Evolutionary conservation across 2,329 filamentous ascomycete genomes (phyloP).

Genomic region (Calonectria honghensis): DNA sequence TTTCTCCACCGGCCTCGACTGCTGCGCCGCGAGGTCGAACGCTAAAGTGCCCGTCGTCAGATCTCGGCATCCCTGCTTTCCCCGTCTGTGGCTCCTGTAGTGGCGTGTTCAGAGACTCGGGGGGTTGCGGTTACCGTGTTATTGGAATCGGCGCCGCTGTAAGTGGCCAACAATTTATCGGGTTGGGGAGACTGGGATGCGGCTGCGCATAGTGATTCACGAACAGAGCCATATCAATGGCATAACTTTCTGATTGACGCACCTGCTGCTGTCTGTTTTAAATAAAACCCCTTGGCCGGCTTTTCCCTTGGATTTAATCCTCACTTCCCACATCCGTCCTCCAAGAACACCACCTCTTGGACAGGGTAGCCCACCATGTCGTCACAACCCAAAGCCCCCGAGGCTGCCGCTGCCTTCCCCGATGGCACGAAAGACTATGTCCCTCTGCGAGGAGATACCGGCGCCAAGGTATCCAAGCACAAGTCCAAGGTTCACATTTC

Average conservation of each 20-base stretch:
- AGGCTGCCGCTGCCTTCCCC: constrained; percentile 64
- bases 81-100: not conserved
- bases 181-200: constrained; percentile 11
- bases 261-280: not conserved
- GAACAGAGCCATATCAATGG: not conserved
- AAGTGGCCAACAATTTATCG: constrained; percentile 26
- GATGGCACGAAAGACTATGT: constrained; percentile 75
- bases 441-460: constrained; percentile 63
- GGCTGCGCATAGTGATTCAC: not conserved
- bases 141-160: constrained; percentile 19
- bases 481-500: constrained; percentile 85
- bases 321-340: not conserved
- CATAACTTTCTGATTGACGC: not conserved
- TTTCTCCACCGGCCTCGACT: constrained; percentile 11
- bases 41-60: constrained; percentile 14
- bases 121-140: not conserved
- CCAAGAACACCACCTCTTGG: constrained; percentile 4
- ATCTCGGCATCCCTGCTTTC: constrained; percentile 14
- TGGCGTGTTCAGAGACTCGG: constrained; percentile 21
- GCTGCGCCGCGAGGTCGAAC: constrained; percentile 17
- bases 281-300: constrained; percentile 15
- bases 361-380: constrained; percentile 55
- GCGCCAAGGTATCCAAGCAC: constrained; percentile 70
- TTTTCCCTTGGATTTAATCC: not conserved
- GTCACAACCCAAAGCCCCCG: constrained; percentile 62